Percentiles rank a stretch among this genome's conserved stretches.
Evolutionary conservation across 2,329 filamentous ascomycete species (phyloP).

Genomic region (Hortaea werneckii): DNA sequence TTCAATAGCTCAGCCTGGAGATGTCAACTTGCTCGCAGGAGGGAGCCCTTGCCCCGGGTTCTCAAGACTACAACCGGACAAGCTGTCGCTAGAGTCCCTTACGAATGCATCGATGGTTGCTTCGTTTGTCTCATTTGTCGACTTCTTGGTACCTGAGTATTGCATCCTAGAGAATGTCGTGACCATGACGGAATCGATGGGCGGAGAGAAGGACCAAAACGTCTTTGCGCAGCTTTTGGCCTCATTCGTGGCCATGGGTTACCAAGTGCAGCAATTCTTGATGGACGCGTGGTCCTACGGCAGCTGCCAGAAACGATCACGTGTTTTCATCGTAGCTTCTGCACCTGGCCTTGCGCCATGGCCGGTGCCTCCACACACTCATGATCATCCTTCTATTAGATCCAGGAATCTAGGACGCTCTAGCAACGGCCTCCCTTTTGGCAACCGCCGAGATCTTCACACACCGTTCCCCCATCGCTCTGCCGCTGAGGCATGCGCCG

Average conservation of each 20-base stretch:
- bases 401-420: conserved; percentile 44
- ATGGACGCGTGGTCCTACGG: conserved; percentile 62
- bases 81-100: conserved; percentile 44
- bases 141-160: conserved; percentile 65
- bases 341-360: conserved; percentile 55
- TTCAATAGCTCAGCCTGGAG: conserved; percentile 40
- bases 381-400: conserved; percentile 44
- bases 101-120: conserved; percentile 69
- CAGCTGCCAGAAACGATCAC: conserved; percentile 52
- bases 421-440: conserved; percentile 52
- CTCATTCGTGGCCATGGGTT: conserved; percentile 63
- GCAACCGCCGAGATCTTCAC: conserved; percentile 38
- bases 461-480: conserved; percentile 53
- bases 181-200: conserved; percentile 45
- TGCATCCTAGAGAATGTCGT: conserved; percentile 69
- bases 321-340: conserved; percentile 62
- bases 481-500: conserved; percentile 43
- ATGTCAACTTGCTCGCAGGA: conserved; percentile 59
- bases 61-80: conserved; percentile 52
- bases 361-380: conserved; percentile 47
- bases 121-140: conserved; percentile 63
- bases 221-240: conserved; percentile 66
- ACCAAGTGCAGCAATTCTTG: conserved; percentile 59
- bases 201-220: conserved; percentile 40
- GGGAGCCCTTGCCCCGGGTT: conserved; percentile 74